Base-by-base conservation (phyloP, 495 filamentous ascomycete species). In the Mycothermus thermophilus region DNA sequence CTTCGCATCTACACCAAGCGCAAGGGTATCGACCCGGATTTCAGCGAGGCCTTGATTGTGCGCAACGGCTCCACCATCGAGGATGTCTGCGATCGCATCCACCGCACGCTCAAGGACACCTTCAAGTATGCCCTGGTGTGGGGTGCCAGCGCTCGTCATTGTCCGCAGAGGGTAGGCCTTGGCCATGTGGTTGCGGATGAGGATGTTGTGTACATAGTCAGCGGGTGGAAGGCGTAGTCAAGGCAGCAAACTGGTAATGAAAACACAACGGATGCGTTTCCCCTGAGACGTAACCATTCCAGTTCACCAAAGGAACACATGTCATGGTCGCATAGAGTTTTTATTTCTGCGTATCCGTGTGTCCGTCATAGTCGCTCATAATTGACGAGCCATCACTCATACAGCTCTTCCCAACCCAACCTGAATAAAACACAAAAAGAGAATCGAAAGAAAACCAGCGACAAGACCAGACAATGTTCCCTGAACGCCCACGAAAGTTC, bases 61-160 rank as follows among this genome's bases (percentile, higher is more conserved):
- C 73, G 92, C 22, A 74, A 62, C 44, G 80, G 83, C 42, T 82
- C 82, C 30, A 80, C 78, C 3, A 90, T 99, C 50, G 92, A 94
- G 60, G 90, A 99, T 55, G 92, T 96, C 1, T 99, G 92, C 57
- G 87, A 99, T 53, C 77, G 84, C 47, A 78, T 99, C 35, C 92
- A 99, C 62, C 71, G 92, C 22, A 86, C 79, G 18, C 62, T 99
- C 39, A 96, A 95, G 70, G 92, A 99, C 29, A 93, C 84, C 3
- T 99, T 96, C 65, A 99, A 96, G 63, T 96, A 95, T 63, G 92
- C 92, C 1, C 57, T 96, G 47, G 92, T 99, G 2, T 99, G 92
- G 92, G 92, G 92, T 14, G 84, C 83, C 8, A 95, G 87, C 59
- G 90, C 90, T 14, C 67, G 84, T 45, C 92, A 99, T 69, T 68